phyloP scores from a whole-genome alignment of 75 land plant species.

The Pinus taeda region DNA sequence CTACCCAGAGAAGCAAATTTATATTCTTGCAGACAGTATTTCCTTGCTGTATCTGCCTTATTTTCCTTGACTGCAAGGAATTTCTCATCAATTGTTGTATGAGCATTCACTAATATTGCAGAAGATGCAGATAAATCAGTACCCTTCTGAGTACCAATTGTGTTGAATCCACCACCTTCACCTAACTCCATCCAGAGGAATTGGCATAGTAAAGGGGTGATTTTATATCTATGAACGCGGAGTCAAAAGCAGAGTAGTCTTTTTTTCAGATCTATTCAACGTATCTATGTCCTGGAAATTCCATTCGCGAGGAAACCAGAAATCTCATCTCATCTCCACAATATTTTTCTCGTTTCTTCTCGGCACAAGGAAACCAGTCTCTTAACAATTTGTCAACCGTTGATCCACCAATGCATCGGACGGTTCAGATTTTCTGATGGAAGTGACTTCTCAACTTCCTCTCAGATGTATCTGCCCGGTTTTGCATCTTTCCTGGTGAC shows the following conservation, averaged over 20 bases:
- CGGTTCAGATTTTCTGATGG: background rate
- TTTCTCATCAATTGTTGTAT: background rate
- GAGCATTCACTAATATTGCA: background rate
- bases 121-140: background rate
- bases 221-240: background rate
- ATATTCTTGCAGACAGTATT: background rate
- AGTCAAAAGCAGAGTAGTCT: background rate
- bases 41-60: background rate
- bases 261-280: background rate
- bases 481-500: too few relatives aligned
- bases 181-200: background rate
- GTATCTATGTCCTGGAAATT: too few relatives aligned
- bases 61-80: background rate
- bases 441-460: conserved; percentile 1
- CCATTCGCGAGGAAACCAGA: too few relatives aligned
- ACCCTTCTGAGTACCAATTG: background rate
- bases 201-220: background rate
- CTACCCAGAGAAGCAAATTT: background rate
- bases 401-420: background rate
- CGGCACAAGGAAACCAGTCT: background rate
- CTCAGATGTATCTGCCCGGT: background rate
- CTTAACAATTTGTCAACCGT: background rate
- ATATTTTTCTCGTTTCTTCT: too few relatives aligned
- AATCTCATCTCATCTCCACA: too few relatives aligned
- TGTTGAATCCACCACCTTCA: background rate